Base-by-base conservation (phyloP, 805 yeast genomes). In the Saccharomyces eubayanus region DNA sequence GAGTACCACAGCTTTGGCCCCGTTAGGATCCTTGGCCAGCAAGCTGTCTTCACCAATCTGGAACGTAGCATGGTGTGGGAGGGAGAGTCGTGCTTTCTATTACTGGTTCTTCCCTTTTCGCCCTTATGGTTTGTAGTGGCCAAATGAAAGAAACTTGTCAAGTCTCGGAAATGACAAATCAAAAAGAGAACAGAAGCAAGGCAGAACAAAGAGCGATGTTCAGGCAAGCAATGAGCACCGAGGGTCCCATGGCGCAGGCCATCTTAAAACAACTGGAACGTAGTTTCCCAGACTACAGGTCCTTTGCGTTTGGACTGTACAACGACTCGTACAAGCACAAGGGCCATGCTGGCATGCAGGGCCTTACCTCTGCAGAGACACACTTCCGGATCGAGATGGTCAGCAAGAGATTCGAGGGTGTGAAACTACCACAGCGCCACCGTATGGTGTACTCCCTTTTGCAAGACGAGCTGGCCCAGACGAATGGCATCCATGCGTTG, bases 241-340 rank as follows among this genome's bases (percentile, higher is more conserved):
- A 59, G 3, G 65, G 65, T 5, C 84, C 87, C 5, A 73, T 82
- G n/a, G 83, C 82, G 53, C 64, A 66, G 40, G 63, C 72, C 46
- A 81, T 84, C 43, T 67, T 71, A 43, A 56, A 65, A 1, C 82
- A 82, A 58, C 62, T 84, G 29, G 58, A 67, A 21, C 57, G 61
- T 5, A 28, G 62, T 20, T 62, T 62, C 51, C 64, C 64, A 27
- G 59, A 72, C 58, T 95, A 81, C 24, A 63, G 65, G 8, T 68
- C 58, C 59, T 74, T 78, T 59, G 77, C 72, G 40, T 74, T 80
- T 59, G 77, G 73, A 31, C 77, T 92, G 5, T 74, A 73, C 54
- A 92, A 92, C 67, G 97, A 92, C 69, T 88, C 96, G 6, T 82
- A 82, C 69, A 87, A 87, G 66, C 98, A 92, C 69, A 81, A 90